Evolutionary conservation across 352 stramenopile species (phyloP).

Genomic region (Halophytophthora polymorphica): DNA sequence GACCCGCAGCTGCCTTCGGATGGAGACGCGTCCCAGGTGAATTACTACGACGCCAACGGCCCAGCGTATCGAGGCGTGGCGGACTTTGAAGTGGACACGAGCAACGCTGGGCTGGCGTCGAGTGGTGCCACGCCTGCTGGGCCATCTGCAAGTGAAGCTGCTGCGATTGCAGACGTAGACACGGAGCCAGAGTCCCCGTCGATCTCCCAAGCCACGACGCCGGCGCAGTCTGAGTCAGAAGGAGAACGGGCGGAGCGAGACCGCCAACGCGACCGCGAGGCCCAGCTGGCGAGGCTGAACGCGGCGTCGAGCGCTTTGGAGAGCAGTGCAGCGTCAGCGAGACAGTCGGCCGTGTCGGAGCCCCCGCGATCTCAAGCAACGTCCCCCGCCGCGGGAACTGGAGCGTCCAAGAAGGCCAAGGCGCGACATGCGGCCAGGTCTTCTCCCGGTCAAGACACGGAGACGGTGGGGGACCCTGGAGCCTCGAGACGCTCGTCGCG

Average conservation of each 20-base stretch:
- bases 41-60: conserved; percentile 65
- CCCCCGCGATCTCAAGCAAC: conserved; percentile 3
- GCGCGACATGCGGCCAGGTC: neutral
- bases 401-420: conserved; percentile 12
- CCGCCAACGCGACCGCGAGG: conserved; percentile 25
- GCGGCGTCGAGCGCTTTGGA: conserved; percentile 30
- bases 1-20: conserved; percentile 37
- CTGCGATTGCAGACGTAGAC: conserved; percentile 45
- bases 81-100: conserved; percentile 46
- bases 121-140: neutral
- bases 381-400: conserved; percentile 24
- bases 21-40: conserved; percentile 40
- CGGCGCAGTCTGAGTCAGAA: conserved; percentile 62
- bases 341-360: conserved; percentile 1
- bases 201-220: conserved; percentile 69
- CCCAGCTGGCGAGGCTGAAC: conserved; percentile 26
- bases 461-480: conserved; percentile 4
- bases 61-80: conserved; percentile 59
- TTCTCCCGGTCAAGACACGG: neutral
- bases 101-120: neutral
- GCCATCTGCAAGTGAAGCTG: neutral
- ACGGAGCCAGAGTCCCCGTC: conserved; percentile 55
- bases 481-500: conserved; percentile 51
- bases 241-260: conserved; percentile 27
- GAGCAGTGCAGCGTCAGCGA: conserved; percentile 10